Evolutionary conservation across 495 filamentous ascomycete species (phyloP), one percentile per base, ranked within the genome.

Genomic region (Penicillium fimorum): DNA sequence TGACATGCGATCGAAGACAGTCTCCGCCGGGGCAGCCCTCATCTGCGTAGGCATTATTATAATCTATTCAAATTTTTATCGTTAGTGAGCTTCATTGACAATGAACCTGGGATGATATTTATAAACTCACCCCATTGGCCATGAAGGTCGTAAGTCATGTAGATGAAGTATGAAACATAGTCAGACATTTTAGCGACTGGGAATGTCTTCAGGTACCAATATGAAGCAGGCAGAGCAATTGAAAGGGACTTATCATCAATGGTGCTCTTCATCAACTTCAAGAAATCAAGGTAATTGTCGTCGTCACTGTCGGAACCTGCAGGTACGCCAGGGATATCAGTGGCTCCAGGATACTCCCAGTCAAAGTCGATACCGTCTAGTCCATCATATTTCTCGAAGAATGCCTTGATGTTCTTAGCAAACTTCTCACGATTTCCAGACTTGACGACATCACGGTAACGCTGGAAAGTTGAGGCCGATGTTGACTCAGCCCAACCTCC

Each of bases 401-500:
- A 78, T 7, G 56, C 18, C 22, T 60, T 57, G 17, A 79, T 47
- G 51, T 76, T 80, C 0, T 30, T 60, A 2, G 55, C 63, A 27
- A 82, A 67, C 0, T 47, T 71, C 0, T 64, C 58, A 0, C 73
- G 68, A 41, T 81, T 77, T 0, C 46, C 72, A 4, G 15, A 50
- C 76, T 0, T 73, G 55, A 3, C 79, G 71, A 33, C 32, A 13
- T 33, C 32, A 13, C 11, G 11, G 32, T 33, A 33, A 1, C 10
- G 32, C 32, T 33, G 32, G 35, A 80, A 69, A 27, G 78, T 68
- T 12, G 56, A 55, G 1, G 57, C 49, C 24, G 65, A 61, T 0
- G 76, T 79, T 1, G 70, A 75, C 48, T 75, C 79, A 0, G 49
- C 59, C 79, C 79, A 81, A 4, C 79, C 80, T 10, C 80, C 80